Evolutionary conservation across 768 basidiomycete genomes (phyloP).

Genomic region (Coprinellus aureogranulatus): DNA sequence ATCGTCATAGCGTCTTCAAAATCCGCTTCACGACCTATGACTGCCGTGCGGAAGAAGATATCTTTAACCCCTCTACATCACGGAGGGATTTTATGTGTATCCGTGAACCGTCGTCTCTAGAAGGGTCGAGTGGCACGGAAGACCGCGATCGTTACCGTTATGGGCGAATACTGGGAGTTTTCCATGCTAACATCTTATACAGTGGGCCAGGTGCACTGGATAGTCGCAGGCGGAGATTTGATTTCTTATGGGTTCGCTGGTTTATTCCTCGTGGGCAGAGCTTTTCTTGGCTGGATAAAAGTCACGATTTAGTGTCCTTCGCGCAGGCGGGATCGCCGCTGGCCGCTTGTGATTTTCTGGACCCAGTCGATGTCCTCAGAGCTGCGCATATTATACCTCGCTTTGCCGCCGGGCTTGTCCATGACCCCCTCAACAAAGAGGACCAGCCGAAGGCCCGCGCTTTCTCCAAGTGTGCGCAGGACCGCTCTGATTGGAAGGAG

Average conservation of each 20-base stretch:
- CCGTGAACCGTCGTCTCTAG: constrained; percentile 8
- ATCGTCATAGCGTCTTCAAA: constrained; percentile 9
- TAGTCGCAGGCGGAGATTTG: neutral
- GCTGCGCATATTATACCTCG: constrained; percentile 33
- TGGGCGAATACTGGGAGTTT: constrained; percentile 18
- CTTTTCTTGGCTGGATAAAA: constrained; percentile 30
- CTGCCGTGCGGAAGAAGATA: constrained; percentile 13
- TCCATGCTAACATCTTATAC: constrained; percentile 14
- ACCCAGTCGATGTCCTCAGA: constrained; percentile 29
- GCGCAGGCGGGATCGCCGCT: constrained; percentile 15
- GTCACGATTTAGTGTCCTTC: constrained; percentile 35
- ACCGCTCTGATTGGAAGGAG: no score
- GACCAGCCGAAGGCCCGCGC: no score
- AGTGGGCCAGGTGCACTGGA: neutral
- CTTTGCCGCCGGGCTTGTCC: constrained; percentile 20
- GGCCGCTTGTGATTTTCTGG: constrained; percentile 34
- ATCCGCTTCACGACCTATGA: constrained; percentile 19
- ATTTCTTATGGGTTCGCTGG: constrained; percentile 2
- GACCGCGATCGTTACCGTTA: constrained; percentile 19
- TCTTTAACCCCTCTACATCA: constrained; percentile 11
- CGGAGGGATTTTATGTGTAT: neutral
- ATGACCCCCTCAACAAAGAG: no score
- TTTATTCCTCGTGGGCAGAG: neutral
- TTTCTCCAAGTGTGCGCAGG: no score
- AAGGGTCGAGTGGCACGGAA: no score